These are phyloP conservation scores for Penicillium bovifimosum DNA, from an alignment of 495 filamentous ascomycete genomes.

Conservation along the genomic window DNA sequence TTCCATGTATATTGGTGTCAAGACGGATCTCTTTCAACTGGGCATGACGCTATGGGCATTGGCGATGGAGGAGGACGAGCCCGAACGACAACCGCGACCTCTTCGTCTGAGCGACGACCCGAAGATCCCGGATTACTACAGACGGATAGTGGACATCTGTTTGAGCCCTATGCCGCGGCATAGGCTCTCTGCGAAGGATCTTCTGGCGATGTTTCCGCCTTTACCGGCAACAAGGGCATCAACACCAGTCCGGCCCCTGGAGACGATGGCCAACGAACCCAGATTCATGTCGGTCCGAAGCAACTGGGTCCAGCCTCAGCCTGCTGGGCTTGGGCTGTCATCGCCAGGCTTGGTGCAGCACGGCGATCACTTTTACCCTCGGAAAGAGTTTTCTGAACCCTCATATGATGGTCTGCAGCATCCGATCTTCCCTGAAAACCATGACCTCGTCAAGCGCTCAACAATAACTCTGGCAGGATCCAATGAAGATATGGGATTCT, in stretches of 20 bases:
- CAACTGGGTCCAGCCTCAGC: conserved; percentile 2
- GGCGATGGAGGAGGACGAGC: conserved; percentile 82
- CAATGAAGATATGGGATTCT: conserved; percentile 12
- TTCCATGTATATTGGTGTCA: conserved; percentile 97
- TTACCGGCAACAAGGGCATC: not conserved
- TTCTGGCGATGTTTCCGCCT: conserved; percentile 47
- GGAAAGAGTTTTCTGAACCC: conserved; percentile 1
- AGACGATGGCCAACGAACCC: not conserved
- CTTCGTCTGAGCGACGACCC: conserved; percentile 44
- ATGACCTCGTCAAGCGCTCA: conserved; percentile 19
- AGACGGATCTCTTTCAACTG: conserved; percentile 90
- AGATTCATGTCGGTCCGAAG: conserved; percentile 6
- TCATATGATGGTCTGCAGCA: conserved; percentile 8
- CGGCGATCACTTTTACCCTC: not conserved
- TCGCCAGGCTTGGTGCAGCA: not conserved
- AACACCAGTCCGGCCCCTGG: not conserved
- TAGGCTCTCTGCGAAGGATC: conserved; percentile 52
- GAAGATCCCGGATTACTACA: conserved; percentile 55
- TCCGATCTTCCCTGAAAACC: conserved; percentile 6
- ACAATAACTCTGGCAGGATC: conserved; percentile 23
- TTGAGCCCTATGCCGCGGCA: conserved; percentile 51
- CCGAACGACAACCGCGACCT: conserved; percentile 74
- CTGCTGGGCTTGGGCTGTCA: not conserved
- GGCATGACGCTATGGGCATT: conserved; percentile 97
- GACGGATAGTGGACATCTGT: conserved; percentile 53